A percentile compares a stretch with the other conserved stretches of the same genome.
Conservation (phyloP, 352 stramenopile species). For the Sclerospora graminicola region DNA sequence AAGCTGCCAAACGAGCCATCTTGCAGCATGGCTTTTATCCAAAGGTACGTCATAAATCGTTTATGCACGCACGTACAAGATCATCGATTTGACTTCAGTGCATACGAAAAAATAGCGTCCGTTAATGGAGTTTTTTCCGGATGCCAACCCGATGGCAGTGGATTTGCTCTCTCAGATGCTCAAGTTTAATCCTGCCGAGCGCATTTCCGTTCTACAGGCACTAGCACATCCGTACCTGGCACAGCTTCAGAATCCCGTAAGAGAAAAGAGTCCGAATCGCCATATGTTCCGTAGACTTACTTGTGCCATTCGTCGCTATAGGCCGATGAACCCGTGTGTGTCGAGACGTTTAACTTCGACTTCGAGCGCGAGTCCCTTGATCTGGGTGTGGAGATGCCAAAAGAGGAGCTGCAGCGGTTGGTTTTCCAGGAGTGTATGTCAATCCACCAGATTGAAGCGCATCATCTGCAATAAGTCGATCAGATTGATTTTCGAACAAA, state of each 20-base stretch:
- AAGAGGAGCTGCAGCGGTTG: constrained; percentile 74
- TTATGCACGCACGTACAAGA: background rate
- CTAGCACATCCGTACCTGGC: constrained; percentile 85
- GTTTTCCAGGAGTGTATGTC: constrained; percentile 72
- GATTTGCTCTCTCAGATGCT: constrained; percentile 89
- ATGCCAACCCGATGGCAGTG: constrained; percentile 68
- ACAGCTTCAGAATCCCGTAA: constrained; percentile 86
- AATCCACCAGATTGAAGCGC: constrained; percentile 56
- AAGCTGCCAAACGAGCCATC: constrained; percentile 76
- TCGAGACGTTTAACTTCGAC: constrained; percentile 75
- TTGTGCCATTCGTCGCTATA: constrained; percentile 11
- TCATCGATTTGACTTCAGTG: background rate
- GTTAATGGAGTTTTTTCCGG: constrained; percentile 77
- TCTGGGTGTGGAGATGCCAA: constrained; percentile 75
- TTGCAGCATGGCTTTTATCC: constrained; percentile 77
- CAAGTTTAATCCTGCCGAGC: constrained; percentile 88
- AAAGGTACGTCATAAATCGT: constrained; percentile 32
- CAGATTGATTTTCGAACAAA: background rate
- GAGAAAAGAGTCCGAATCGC: constrained; percentile 1
- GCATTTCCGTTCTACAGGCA: constrained; percentile 88
- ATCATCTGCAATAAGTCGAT: constrained; percentile 43
- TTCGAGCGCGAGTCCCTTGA: constrained; percentile 79
- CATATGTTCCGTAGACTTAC: background rate
- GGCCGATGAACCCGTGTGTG: constrained; percentile 81
- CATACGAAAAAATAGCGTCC: constrained; percentile 29